phyloP scores from a whole-genome alignment of 352 stramenopile genomes.

The Phytophthora boehmeriae region DNA sequence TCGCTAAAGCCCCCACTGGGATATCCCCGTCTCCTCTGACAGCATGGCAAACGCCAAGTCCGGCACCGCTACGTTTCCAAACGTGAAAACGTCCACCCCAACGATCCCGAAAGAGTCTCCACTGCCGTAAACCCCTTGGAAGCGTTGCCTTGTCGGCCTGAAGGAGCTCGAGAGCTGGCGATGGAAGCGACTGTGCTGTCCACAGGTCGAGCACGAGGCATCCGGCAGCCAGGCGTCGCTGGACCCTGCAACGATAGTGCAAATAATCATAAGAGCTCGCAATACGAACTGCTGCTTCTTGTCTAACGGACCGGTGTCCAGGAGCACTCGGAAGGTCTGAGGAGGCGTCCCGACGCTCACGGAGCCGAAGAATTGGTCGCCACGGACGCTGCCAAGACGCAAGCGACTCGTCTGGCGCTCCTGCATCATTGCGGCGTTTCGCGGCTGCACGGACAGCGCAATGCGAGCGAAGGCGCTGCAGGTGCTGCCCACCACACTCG shows the following conservation, averaged over 20 bases:
- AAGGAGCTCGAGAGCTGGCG: constrained; percentile 38
- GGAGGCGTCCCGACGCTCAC: constrained; percentile 39
- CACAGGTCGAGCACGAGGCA: constrained; percentile 57
- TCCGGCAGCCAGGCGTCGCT: constrained; percentile 44
- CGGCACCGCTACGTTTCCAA: constrained; percentile 40
- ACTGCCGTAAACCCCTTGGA: constrained; percentile 60
- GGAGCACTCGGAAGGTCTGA: constrained; percentile 39
- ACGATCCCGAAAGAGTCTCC: constrained; percentile 46
- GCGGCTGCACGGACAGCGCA: neutral
- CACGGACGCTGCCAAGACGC: constrained; percentile 29
- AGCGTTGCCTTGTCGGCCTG: constrained; percentile 17
- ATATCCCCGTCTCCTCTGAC: constrained; percentile 54
- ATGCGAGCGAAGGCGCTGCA: constrained; percentile 5
- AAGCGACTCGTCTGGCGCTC: constrained; percentile 4
- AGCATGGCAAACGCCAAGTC: constrained; percentile 48
- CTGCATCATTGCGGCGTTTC: constrained; percentile 1
- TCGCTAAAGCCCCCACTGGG: constrained; percentile 21
- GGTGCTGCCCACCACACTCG: neutral
- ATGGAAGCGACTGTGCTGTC: constrained; percentile 53
- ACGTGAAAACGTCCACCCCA: constrained; percentile 34
- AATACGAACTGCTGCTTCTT: no score
- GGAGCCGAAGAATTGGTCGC: constrained; percentile 35
- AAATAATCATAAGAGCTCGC: no score
- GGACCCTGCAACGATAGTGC: constrained; percentile 21
- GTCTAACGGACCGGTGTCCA: constrained; percentile 29